phyloP scores from a whole-genome alignment of 352 stramenopile species.

The Phytophthora tentaculata region DNA sequence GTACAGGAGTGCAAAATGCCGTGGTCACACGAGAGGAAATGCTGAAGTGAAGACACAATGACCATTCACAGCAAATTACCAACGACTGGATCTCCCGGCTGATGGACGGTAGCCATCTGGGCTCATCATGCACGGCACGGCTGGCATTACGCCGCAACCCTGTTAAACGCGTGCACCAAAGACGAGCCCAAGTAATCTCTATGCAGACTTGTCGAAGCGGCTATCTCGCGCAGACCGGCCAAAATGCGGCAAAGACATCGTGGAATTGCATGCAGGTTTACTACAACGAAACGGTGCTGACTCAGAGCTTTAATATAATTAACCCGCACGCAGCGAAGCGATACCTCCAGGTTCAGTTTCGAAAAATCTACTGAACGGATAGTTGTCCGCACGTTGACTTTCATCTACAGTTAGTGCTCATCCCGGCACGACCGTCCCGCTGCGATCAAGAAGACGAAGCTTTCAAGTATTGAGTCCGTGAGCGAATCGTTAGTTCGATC shows the following conservation, averaged over 20 bases:
- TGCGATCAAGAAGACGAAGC: background rate
- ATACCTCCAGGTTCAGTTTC: background rate
- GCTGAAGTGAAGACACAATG: conserved; percentile 12
- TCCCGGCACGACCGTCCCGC: background rate
- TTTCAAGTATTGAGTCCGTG: background rate
- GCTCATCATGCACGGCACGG: conserved; percentile 13
- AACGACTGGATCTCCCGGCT: conserved; percentile 19
- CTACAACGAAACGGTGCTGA: background rate
- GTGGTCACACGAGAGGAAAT: conserved; percentile 7
- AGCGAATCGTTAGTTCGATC: background rate
- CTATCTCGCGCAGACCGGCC: background rate
- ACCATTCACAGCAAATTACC: conserved; percentile 4
- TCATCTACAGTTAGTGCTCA: background rate
- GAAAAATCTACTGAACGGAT: background rate
- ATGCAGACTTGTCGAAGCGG: background rate
- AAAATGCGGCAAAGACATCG: background rate
- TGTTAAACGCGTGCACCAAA: conserved; percentile 18
- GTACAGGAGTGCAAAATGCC: background rate
- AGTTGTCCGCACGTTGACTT: background rate
- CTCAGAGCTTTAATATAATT: background rate
- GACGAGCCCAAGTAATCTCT: conserved; percentile 14
- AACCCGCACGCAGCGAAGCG: no score
- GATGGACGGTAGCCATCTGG: conserved; percentile 19
- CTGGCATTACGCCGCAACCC: conserved; percentile 24
- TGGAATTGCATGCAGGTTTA: background rate